Base-by-base conservation (phyloP, 2,329 filamentous ascomycete genomes). In the Amphichorda felina region DNA sequence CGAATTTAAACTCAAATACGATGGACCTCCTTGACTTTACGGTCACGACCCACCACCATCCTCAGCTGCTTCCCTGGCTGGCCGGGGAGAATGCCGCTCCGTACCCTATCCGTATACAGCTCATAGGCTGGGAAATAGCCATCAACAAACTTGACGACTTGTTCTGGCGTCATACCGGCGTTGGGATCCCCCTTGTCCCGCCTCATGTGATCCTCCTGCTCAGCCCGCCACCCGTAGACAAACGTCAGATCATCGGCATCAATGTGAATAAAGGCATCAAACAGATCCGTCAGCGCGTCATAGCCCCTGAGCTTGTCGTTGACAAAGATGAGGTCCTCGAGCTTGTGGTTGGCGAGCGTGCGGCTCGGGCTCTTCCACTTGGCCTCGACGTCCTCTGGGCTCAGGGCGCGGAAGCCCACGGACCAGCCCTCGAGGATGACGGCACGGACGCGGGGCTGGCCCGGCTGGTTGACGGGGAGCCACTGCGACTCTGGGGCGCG, bases 391-490 rank as follows among this genome's bases (percentile, higher is more conserved):
- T 69, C 64, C n/a, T 60, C 51, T 1, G 67, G 55, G 21, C 60
- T 47, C 10, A 88, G 56, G 1, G 80, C 57, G 5, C 78, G 75
- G 59, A 94, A 94, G 3, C 86, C 88, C 10, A 94, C 76, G 54
- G 82, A 91, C 88, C 87, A 94, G 14, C 88, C 87, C 56, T 95
- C 87, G 43, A 94, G 78, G 35, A 94, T 73, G 16, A 94, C 69
- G 6, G 89, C 74, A 17, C 71, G 57, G 17, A 72, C 57, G n/a
- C 56, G 62, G 3, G 50, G 54, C 36, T 71, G 63, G 8, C 67
- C 68, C 0, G 56, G 58, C 31, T 53, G 58, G 44, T 75, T 75
- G 40, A 80, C 66, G 11, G 50, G 50, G 18, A 66, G 59, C 83
- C 86, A 93, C 32, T 67, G 50, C 9, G 57, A 59, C 38, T 70